These are phyloP conservation scores for Raffaelea deltoideospora DNA, from an alignment of 2,329 filamentous ascomycete genomes.

Conservation along the genomic window DNA sequence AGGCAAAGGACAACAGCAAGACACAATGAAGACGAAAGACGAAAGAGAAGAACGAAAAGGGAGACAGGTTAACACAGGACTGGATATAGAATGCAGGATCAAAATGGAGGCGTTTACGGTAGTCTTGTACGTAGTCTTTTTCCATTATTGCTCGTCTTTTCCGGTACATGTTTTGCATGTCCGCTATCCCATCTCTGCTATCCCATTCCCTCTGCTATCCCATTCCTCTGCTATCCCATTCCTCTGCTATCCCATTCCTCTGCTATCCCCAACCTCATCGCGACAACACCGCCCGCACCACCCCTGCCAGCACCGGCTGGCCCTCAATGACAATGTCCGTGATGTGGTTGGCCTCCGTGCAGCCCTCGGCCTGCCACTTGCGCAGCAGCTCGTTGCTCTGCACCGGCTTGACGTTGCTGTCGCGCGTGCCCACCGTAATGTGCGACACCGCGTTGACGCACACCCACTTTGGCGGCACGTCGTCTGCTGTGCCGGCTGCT, in stretches of 20 bases:
- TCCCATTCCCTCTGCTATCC: not conserved
- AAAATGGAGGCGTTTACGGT: too few relatives aligned
- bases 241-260: not conserved
- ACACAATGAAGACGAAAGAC: not conserved
- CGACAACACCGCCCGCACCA: constrained; percentile 31
- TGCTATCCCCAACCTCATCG: not conserved
- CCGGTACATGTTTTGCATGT: too few relatives aligned
- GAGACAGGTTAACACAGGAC: too few relatives aligned
- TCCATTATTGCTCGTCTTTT: too few relatives aligned
- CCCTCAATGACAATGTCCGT: constrained; percentile 33
- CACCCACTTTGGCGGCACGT: constrained; percentile 32
- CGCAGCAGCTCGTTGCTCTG: constrained; percentile 80
- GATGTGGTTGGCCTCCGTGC: constrained; percentile 26
- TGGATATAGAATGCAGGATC: too few relatives aligned
- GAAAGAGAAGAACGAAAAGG: not conserved
- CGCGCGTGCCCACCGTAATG: constrained; percentile 75
- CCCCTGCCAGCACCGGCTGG: constrained; percentile 30
- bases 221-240: not conserved
- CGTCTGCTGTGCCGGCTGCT: not conserved
- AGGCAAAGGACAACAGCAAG: not conserved
- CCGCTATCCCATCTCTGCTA: too few relatives aligned
- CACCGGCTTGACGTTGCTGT: constrained; percentile 65
- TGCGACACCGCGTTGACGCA: constrained; percentile 71
- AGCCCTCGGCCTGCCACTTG: constrained; percentile 51
- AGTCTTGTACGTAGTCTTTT: too few relatives aligned